Conservation (phyloP, 306 rosid species). For the Boehmeria nivea region DNA sequence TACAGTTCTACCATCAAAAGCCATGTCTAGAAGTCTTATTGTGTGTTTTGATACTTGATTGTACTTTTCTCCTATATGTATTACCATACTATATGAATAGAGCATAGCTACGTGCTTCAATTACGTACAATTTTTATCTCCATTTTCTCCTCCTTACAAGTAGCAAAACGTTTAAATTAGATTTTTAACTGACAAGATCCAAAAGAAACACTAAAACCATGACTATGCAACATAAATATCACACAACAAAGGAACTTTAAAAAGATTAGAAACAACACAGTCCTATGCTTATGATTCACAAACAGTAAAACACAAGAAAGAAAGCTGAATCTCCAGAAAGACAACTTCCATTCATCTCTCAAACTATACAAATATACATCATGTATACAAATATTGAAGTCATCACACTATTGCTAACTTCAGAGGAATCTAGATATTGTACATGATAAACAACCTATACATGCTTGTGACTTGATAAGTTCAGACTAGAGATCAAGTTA, state of each 20-base stretch:
- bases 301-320: background rate
- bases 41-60: background rate
- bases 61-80: background rate
- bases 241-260: too few species aligned
- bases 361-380: slow-evolving; percentile 22
- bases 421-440: slow-evolving; percentile 1
- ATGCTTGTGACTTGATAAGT: slow-evolving; percentile 13
- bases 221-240: too few species aligned
- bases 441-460: slow-evolving; percentile 5
- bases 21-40: slow-evolving; percentile 21
- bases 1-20: slow-evolving; percentile 54
- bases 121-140: background rate
- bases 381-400: slow-evolving; percentile 4
- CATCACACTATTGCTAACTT: background rate
- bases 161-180: too few species aligned
- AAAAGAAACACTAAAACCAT: too few species aligned
- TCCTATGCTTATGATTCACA: background rate
- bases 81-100: background rate
- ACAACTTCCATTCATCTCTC: slow-evolving; percentile 7
- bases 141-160: too few species aligned
- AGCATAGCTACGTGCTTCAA: background rate
- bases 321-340: background rate
- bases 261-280: too few species aligned
- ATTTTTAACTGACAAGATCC: too few species aligned
- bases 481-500: background rate